Percentiles rank a stretch among this genome's conserved stretches.
phyloP scores from a whole-genome alignment of 306 rosid genomes.

The Cicer yamashitae region DNA sequence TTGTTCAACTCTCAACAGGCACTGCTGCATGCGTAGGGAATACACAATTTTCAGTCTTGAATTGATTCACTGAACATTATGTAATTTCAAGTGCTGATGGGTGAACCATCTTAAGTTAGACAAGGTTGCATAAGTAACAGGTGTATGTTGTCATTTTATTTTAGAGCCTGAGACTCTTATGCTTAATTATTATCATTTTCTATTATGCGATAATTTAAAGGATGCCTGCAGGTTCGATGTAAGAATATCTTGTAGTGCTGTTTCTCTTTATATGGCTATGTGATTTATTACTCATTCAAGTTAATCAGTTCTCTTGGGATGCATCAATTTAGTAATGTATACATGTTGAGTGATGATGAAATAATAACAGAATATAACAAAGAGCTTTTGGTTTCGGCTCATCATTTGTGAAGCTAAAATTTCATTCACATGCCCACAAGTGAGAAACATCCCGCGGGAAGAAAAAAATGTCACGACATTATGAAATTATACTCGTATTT shows the following conservation, averaged over 20 bases:
- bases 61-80: constrained; percentile 9
- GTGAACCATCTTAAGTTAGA: constrained; percentile 30
- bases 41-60: constrained; percentile 24
- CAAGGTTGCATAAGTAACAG: constrained; percentile 27
- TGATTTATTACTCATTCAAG: constrained; percentile 25
- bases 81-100: constrained; percentile 17
- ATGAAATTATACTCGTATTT: neutral
- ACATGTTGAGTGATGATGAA: constrained; percentile 1
- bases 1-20: constrained; percentile 39
- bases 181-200: neutral
- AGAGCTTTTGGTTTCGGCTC: neutral
- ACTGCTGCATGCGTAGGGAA: constrained; percentile 10
- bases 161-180: constrained; percentile 10
- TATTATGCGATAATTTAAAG: constrained; percentile 16
- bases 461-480: neutral
- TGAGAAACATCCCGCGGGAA: neutral
- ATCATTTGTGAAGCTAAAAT: neutral
- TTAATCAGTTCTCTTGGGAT: neutral
- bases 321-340: neutral
- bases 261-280: neutral
- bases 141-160: constrained; percentile 7
- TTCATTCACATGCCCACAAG: neutral
- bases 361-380: neutral
- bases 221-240: constrained; percentile 31
- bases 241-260: constrained; percentile 13